Percentiles rank a stretch among this genome's conserved stretches.
These are phyloP conservation scores for Zoysia japonica DNA, from an alignment of 176 grass and related monocot genomes.

Conservation along the genomic window DNA sequence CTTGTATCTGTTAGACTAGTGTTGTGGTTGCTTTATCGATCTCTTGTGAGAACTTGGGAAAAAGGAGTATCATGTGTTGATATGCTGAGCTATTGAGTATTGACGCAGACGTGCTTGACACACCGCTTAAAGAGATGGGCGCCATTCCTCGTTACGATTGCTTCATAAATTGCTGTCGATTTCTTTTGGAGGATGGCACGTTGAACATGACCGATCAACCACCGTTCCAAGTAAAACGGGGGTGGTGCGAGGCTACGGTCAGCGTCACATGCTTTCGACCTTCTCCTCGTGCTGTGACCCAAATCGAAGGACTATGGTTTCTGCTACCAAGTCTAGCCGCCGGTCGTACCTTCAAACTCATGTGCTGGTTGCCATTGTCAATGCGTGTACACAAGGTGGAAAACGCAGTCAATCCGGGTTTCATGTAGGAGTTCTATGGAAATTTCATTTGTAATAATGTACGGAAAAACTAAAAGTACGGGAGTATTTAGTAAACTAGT, in stretches of 20 bases:
- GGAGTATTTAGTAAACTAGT: no score
- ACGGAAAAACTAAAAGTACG: no score
- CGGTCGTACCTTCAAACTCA: neutral
- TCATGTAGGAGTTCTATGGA: no score
- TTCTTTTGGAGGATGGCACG: neutral
- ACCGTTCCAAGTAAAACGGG: neutral
- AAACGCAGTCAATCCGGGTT: neutral
- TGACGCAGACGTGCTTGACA: neutral
- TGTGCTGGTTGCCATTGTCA: neutral
- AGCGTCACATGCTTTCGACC: constrained; percentile 1
- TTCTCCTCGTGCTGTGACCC: neutral
- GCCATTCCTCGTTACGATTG: neutral
- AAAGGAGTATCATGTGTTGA: neutral
- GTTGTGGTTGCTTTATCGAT: neutral
- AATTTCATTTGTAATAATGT: no score
- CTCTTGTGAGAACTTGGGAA: neutral
- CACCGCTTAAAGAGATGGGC: neutral
- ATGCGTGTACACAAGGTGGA: neutral
- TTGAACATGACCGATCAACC: neutral
- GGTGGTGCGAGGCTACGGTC: neutral
- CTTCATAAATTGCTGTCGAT: neutral
- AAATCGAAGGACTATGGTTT: no score
- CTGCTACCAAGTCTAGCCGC: neutral
- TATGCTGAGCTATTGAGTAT: neutral
- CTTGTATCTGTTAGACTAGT: neutral